These are phyloP conservation scores for Vitis hybrid DNA, from an alignment of 177 flowering plant species.

Conservation along the genomic window DNA sequence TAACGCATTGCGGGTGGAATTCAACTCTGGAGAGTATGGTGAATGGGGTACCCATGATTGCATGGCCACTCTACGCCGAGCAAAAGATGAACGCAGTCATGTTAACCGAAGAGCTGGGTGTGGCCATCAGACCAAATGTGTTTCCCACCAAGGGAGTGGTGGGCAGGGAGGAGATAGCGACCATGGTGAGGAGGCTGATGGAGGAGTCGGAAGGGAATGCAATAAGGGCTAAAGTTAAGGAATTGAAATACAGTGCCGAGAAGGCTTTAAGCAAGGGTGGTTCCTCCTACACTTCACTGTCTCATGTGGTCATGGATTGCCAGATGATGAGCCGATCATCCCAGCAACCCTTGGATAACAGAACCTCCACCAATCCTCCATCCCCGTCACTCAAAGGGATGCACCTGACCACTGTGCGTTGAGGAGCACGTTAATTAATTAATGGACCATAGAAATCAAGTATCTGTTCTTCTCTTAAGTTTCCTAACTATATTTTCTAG, in stretches of 20 bases:
- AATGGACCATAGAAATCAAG: too few relatives aligned
- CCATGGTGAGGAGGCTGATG: slow-evolving; percentile 19
- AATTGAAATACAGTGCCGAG: slow-evolving; percentile 8
- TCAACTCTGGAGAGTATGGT: slow-evolving; percentile 26
- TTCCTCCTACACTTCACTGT: slow-evolving; percentile 7
- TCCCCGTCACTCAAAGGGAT: too few relatives aligned
- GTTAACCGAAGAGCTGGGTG: slow-evolving; percentile 21
- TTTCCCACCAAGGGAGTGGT: slow-evolving; percentile 9
- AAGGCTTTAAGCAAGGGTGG: slow-evolving; percentile 13
- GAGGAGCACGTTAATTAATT: too few relatives aligned
- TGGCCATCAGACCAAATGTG: slow-evolving; percentile 14
- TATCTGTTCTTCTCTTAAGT: too few relatives aligned
- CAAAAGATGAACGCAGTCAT: slow-evolving; percentile 33
- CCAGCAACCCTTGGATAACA: neutral
- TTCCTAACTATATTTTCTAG: too few relatives aligned
- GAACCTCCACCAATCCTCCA: too few relatives aligned
- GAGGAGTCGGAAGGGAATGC: slow-evolving; percentile 13
- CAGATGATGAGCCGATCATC: neutral
- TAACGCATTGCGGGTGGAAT: slow-evolving; percentile 41
- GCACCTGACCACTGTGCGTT: too few relatives aligned
- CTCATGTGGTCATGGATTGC: neutral
- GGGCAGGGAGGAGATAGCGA: slow-evolving; percentile 22
- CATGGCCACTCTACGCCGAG: slow-evolving; percentile 38
- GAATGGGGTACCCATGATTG: slow-evolving; percentile 33
- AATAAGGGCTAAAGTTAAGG: slow-evolving; percentile 10